phyloP scores from a whole-genome alignment of 73 alveolate species.

The Paramecium sexaurelia region DNA sequence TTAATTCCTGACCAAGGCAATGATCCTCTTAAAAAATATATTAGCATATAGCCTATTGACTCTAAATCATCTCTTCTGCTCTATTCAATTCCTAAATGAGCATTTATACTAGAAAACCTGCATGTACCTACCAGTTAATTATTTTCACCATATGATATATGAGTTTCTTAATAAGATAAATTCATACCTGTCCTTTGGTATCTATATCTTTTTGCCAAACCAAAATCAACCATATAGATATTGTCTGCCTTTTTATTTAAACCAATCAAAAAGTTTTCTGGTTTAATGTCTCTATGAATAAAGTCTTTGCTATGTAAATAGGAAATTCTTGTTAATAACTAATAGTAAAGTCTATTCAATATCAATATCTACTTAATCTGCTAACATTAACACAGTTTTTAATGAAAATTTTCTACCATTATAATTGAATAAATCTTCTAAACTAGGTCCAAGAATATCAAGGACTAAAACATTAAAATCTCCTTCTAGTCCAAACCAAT shows the following conservation, averaged over 20 bases:
- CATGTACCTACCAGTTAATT: constrained; percentile 96
- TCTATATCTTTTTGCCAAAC: constrained; percentile 71
- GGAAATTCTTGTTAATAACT: constrained; percentile 88
- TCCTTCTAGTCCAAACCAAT: constrained; percentile 94
- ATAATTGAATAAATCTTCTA: constrained; percentile 92
- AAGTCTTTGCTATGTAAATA: constrained; percentile 92
- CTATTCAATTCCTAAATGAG: constrained; percentile 80
- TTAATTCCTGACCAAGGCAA: constrained; percentile 93
- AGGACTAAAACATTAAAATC: constrained; percentile 97
- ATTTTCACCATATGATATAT: constrained; percentile 89
- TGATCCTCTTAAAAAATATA: constrained; percentile 86
- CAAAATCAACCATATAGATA: constrained; percentile 79
- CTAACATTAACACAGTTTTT: constrained; percentile 87
- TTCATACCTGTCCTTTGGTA: constrained; percentile 61
- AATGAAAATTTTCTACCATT: constrained; percentile 87
- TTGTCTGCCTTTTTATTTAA: constrained; percentile 78
- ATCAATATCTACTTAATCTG: constrained; percentile 75
- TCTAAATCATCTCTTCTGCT: constrained; percentile 95
- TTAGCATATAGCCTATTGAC: constrained; percentile 83
- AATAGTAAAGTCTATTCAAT: constrained; percentile 22
- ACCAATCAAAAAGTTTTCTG: constrained; percentile 96
- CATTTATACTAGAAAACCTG: constrained; percentile 73
- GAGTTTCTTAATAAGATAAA: constrained; percentile 69
- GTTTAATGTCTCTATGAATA: constrained; percentile 96
- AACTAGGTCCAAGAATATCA: constrained; percentile 96